phyloP scores from a whole-genome alignment of 2,329 filamentous ascomycete genomes.

The Orbilia javanica region DNA sequence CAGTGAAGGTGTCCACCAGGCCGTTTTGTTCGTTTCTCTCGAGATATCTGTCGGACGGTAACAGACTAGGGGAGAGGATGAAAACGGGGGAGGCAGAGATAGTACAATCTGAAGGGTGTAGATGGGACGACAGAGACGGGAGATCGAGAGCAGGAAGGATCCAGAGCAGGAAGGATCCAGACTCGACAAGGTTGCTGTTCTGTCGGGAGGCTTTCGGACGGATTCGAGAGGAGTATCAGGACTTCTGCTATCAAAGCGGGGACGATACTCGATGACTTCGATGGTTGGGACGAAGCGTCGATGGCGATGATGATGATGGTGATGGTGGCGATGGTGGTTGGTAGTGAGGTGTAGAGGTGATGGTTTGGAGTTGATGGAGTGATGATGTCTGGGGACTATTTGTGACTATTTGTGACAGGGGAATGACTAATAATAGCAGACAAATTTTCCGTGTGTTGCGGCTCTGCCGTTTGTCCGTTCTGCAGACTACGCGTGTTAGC shows the following conservation, averaged over 20 bases:
- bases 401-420: conserved; percentile 19
- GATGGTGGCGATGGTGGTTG: conserved; percentile 37
- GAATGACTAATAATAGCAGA: conserved; percentile 51
- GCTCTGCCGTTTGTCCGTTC: conserved; percentile 32
- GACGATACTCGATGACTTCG: conserved; percentile 41
- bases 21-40: conserved; percentile 44
- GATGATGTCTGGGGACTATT: conserved; percentile 42
- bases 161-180: conserved; percentile 41
- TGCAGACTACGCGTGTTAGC: not conserved
- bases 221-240: conserved; percentile 37
- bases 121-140: conserved; percentile 26
- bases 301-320: conserved; percentile 30
- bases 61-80: conserved; percentile 14
- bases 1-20: conserved; percentile 58
- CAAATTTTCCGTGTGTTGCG: conserved; percentile 35
- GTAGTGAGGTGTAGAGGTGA: conserved; percentile 30
- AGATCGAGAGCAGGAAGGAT: conserved; percentile 33
- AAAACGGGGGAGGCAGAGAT: conserved; percentile 45
- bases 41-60: conserved; percentile 39
- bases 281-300: conserved; percentile 32
- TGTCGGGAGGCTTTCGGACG: conserved; percentile 35
- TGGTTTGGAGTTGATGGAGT: conserved; percentile 20
- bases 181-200: conserved; percentile 30
- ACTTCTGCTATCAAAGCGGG: conserved; percentile 54
- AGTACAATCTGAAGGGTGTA: conserved; percentile 49